Evolutionary conservation across 306 rosid genomes (phyloP), one percentile per base, ranked within the genome.

Genomic region (Lablab purpureus): DNA sequence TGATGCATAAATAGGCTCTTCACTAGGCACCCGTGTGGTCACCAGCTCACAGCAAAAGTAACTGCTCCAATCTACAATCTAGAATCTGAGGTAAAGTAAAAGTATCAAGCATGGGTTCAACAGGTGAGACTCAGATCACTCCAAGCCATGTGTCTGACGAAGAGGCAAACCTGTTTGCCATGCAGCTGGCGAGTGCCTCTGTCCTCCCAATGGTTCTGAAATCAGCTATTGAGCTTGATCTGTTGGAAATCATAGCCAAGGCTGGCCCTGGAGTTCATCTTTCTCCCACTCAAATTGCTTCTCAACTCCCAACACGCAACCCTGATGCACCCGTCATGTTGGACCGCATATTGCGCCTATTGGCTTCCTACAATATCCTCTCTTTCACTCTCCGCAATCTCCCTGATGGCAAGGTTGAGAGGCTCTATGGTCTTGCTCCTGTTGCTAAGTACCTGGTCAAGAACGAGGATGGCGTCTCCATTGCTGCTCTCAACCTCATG

Each of bases 101-200:
- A 19, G 4, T 1, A 4, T 9, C 7, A 13, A 25, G 1, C 5
- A 59, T 94, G 98, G 93, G 92, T 80, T 89, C 98, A 27, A 62
- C 66, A 0, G 83, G 78, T 0, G 96, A 94, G 75, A 90, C 94
- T 17, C 97, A 94, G 75, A 90, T 89, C 19, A 90, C 97, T 1
- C 96, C 97, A 22, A 91, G 92, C 43, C 84, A 83, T 6, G 89
- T 92, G 4, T 81, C 89, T 1, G 98, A 95, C 12, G 99, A 92
- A 66, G 99, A 95, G 70, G 93, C 98, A 2, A 87, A 85, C 65
- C 96, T 93, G 4, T 95, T 92, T 21, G 99, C 98, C 0, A 93
- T 95, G 99, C 99, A 95, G 40, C 51, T 95, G 3, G 93, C 93
- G 11, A 89, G 92, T 68, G 99, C 96, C 36, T 90, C 99, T 2